Evolutionary conservation across 441 rosid species (phyloP).

Genomic region (Oxalis stricta): DNA sequence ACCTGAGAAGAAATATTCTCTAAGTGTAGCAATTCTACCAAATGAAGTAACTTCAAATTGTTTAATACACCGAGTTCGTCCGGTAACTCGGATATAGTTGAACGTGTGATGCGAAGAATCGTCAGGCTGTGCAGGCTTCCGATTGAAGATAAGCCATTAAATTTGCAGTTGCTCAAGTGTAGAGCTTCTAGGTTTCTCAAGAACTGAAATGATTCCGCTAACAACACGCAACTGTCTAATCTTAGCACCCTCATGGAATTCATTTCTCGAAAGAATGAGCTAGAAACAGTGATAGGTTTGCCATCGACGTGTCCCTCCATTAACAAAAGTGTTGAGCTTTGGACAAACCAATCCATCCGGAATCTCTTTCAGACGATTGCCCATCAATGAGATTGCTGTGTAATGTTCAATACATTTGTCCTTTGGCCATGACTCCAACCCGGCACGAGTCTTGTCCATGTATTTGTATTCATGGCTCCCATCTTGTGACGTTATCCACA

Average conservation of each 20-base stretch:
- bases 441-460: too few relatives aligned
- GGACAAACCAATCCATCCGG: not conserved
- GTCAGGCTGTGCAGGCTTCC: not conserved
- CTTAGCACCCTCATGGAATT: not conserved
- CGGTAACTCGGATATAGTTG: not conserved
- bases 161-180: not conserved
- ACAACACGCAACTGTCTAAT: not conserved
- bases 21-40: not conserved
- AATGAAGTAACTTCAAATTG: not conserved
- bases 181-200: not conserved
- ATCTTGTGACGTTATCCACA: conserved; percentile 1
- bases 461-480: too few relatives aligned
- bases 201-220: not conserved
- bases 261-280: not conserved
- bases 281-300: not conserved
- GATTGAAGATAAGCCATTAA: not conserved
- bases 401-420: too few relatives aligned
- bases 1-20: not conserved
- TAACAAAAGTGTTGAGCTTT: not conserved
- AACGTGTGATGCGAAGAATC: not conserved
- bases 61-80: not conserved
- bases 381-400: conserved; percentile 4
- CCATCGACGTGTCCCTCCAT: not conserved
- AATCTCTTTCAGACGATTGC: not conserved
- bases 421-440: too few relatives aligned